Evolutionary conservation across 1,284 basidiomycete genomes (phyloP), one percentile per base, ranked within the genome.

Genomic region (Hemileia vastatrix): DNA sequence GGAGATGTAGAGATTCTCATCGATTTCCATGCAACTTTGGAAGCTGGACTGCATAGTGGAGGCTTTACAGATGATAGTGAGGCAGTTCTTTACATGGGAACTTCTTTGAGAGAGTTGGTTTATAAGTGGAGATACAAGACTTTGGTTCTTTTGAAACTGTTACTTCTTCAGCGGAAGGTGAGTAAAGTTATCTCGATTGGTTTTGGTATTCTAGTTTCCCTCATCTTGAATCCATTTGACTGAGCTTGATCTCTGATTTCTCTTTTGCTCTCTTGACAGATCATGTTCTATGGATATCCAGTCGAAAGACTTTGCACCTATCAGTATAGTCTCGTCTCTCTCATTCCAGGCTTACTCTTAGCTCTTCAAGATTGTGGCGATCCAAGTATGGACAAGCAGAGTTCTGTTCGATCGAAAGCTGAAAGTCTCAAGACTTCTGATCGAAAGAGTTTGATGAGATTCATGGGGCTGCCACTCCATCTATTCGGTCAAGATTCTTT

Each of bases 271-370:
- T 13, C 8, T 53, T 24, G 3, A 24, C 72, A 93, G 90, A 87
- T 97, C 66, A 89, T 98, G 86, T 92, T 98, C 75, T 95, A 85
- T 70, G 94, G 94, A 6, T 92, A 96, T 73, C 94, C 94, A 0
- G 94, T 98, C 0, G 95, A 99, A 77, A 84, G 86, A 64, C 79
- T 99, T 33, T 97, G 94, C 78, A 96, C 92, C 27, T 95, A 91
- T 71, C 95, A 99, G 76, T 99, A 99, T n/a, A n/a, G n/a, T n/a
- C n/a, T n/a, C n/a, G n/a, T n/a, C n/a, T n/a, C n/a, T n/a, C n/a
- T n/a, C n/a, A n/a, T n/a, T n/a, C 2, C 63, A 82, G 89, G 88
- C 44, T 81, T 98, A 3, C 79, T 98, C 24, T 87, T 95, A 76
- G 84, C 84, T 6, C 79, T 98, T 44, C 86, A 91, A 58, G 94